Base-by-base conservation (phyloP, 2,329 filamentous ascomycete genomes). In the Apiospora malaysiana region DNA sequence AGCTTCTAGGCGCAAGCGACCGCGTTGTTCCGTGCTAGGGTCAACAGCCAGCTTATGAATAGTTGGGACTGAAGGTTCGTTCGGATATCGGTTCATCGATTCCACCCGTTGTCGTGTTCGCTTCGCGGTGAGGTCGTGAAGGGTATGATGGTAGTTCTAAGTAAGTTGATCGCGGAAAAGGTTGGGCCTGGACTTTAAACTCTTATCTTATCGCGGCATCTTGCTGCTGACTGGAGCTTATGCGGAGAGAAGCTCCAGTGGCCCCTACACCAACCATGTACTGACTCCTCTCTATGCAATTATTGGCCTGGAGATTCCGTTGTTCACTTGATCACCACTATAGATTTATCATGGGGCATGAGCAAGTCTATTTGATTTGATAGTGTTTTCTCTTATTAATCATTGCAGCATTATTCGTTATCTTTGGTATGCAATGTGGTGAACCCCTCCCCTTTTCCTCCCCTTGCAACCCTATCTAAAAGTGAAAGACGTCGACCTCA, bases 331-430 rank as follows among this genome's bases (percentile, higher is more conserved):
- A 40, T 12, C 1, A 63, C 37, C 14, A 32, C 18, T 8, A 56
- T 14, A 16, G 18, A 27, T 18, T 32, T 32, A 23, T 16, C 49
- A 32, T 27, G 21, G 56, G 32, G 27, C 32, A 3, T 18, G 5
- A 40, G 7, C 16, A n/a, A 37, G 18, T 3, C 37, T 10, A 5
- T 51, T 27, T n/a, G 27, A 21, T 6, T 63, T 40, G 18, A 37
- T 27, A 40, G 56, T n/a, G 37, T 21, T 63, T n/a, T 63, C n/a
- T n/a, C n/a, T 9, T 12, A 63, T 63, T n/a, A 12, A 40, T 63
- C 56, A 63, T 63, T 37, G 56, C 56, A 63, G 56, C 56, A 63
- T 63, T 63, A 63, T 2, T 63, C 56, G 56, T 63, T 63, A 40
- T 63, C 56, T n/a, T n/a, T 37, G 9, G 56, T 37, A n/a, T 1